These are phyloP conservation scores for Biscogniauxia mediterranea DNA, from an alignment of 2,329 filamentous ascomycete genomes.

Conservation along the genomic window DNA sequence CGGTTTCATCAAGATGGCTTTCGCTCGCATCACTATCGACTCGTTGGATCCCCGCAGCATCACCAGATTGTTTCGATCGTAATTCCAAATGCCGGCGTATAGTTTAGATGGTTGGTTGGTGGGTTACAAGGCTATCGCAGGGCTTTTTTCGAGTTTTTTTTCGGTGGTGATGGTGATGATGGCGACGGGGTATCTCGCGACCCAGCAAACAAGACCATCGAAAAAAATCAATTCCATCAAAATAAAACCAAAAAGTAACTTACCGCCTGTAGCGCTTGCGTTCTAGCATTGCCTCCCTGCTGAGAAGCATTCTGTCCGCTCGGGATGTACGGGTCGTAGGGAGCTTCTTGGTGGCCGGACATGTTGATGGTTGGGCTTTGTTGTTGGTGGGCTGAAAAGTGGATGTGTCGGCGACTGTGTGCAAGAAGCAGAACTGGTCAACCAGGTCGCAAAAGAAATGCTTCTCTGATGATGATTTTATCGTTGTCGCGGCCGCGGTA, in stretches of 20 bases:
- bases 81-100: background rate
- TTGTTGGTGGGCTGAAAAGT: constrained; percentile 3
- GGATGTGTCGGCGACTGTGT: background rate
- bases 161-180: background rate
- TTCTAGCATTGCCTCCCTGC: constrained; percentile 50
- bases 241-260: constrained; percentile 40
- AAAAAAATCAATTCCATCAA: constrained; percentile 11
- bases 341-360: constrained; percentile 56
- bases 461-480: constrained; percentile 2
- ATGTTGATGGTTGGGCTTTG: constrained; percentile 37
- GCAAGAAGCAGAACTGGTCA: background rate
- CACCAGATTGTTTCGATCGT: background rate
- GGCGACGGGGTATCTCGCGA: constrained; percentile 18
- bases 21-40: background rate
- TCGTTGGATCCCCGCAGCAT: background rate
- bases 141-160: background rate
- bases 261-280: constrained; percentile 79
- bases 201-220: constrained; percentile 19
- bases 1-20: background rate
- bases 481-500: constrained; percentile 6
- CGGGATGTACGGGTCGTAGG: constrained; percentile 89
- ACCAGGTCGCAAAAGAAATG: background rate
- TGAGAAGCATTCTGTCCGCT: constrained; percentile 54
- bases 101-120: background rate
- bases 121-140: background rate